Base-by-base conservation (phyloP, 495 filamentous ascomycete genomes). In the Neurospora tetraspora region DNA sequence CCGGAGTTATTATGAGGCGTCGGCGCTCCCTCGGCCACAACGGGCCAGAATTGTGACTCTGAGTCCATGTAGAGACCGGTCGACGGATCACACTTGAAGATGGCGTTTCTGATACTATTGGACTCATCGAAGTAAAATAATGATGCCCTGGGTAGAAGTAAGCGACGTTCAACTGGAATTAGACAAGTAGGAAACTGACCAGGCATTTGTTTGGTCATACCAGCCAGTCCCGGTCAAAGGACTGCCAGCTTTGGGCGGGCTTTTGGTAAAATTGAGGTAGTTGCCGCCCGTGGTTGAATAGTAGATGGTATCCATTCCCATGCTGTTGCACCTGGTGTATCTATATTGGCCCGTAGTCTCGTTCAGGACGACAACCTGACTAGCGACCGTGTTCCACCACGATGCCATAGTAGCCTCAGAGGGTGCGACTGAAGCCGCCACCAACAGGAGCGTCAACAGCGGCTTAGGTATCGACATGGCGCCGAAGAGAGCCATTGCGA, bases 281-380 rank as follows among this genome's bases (percentile, higher is more conserved):
- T 71, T 77, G 11, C 70, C 74, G 38, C 73, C 72, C 18, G 77
- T 76, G 43, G 70, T 69, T 7, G 81, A 65, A 65, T 65, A 80
- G 68, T 81, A 83, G 10, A 72, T 47, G 1, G 80, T 73, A 2
- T 47, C 61, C 39, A 59, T 59, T 59, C 71, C 73, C 14, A 74
- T 61, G 61, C 72, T 77, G 74, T 81, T 80, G 78, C 82, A 83
- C 34, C 73, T 70, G 76, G 75, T 81, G 73, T 83, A 80, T 34
- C 76, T 80, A 71, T 83, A 78, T 34, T 74, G 74, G 23, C 77
- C 77, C 11, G 78, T 80, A 4, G 76, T 78, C 47, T 71, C 65
- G 70, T 83, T 81, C 69, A 79, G 78, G 37, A 82, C 68, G n/a
- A 82, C 74, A 42, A 83, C 43, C 73, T 83, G 81, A 8, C 78